Evolutionary conservation across 306 rosid genomes (phyloP).

Genomic region (Gynostemma pentaphyllum): DNA sequence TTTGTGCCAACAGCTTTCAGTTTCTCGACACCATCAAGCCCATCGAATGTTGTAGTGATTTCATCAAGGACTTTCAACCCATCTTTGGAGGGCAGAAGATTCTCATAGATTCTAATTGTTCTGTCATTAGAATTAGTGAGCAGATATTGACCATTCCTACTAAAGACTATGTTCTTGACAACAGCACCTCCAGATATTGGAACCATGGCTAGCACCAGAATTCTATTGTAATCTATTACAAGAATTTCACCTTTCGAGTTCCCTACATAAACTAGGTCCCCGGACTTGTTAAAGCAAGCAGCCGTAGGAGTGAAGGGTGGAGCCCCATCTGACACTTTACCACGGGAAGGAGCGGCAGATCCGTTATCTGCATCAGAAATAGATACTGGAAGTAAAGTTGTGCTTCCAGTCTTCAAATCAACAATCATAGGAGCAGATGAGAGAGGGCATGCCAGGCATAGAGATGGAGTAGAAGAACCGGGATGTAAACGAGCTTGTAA

Average conservation of each 20-base stretch:
- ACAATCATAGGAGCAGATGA: slow-evolving; percentile 90
- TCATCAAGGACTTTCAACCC: slow-evolving; percentile 48
- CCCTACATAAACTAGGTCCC: slow-evolving; percentile 76
- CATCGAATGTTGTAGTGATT: slow-evolving; percentile 25
- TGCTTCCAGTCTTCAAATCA: slow-evolving; percentile 59
- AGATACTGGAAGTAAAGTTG: slow-evolving; percentile 60
- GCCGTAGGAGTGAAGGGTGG: slow-evolving; percentile 80
- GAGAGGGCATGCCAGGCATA: slow-evolving; percentile 91
- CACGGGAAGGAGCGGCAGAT: slow-evolving; percentile 43
- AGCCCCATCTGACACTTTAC: slow-evolving; percentile 61
- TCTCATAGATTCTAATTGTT: slow-evolving; percentile 77
- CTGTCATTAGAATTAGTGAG: slow-evolving; percentile 94
- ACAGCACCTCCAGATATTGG: slow-evolving; percentile 75
- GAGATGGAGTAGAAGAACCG: slow-evolving; percentile 68
- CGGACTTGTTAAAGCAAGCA: slow-evolving; percentile 82
- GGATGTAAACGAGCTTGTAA: slow-evolving; percentile 89
- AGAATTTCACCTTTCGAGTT: slow-evolving; percentile 98
- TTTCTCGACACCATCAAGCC: slow-evolving; percentile 48
- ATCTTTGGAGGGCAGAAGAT: slow-evolving; percentile 64
- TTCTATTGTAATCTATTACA: slow-evolving; percentile 40
- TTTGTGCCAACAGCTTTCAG: slow-evolving; percentile 71
- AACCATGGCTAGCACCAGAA: slow-evolving; percentile 55
- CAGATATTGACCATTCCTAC: slow-evolving; percentile 82
- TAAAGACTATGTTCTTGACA: slow-evolving; percentile 78
- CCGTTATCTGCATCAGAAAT: slow-evolving; percentile 42